A percentile compares a stretch with the other conserved stretches of the same genome.
Evolutionary conservation across 441 rosid genomes (phyloP).

Genomic region (Eutrema salsugineum): DNA sequence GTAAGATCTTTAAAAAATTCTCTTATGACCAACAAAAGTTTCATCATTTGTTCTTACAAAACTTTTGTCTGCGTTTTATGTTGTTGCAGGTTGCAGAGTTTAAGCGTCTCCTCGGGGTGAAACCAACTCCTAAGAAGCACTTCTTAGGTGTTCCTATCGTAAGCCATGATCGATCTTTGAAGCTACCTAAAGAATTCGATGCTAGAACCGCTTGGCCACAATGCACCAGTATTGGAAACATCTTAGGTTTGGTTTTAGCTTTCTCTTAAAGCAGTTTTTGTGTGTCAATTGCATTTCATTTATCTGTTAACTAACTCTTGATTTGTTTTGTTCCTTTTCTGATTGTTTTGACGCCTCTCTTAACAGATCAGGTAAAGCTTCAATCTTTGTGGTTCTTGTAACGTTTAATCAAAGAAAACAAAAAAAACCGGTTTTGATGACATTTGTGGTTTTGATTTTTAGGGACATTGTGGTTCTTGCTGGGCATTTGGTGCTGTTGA

Average conservation of each 20-base stretch:
- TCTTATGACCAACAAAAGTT: not conserved
- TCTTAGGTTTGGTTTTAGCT: constrained; percentile 51
- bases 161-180: constrained; percentile 54
- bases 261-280: not conserved
- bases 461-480: constrained; percentile 97
- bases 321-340: not conserved
- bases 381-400: not conserved
- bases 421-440: constrained; percentile 5
- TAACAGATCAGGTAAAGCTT: constrained; percentile 19
- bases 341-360: not conserved
- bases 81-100: constrained; percentile 65
- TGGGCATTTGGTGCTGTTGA: constrained; percentile 98
- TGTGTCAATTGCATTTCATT: not conserved
- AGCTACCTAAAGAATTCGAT: constrained; percentile 67
- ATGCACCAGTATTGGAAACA: constrained; percentile 67
- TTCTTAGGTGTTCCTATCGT: constrained; percentile 51
- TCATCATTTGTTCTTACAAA: not conserved
- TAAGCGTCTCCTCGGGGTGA: constrained; percentile 74
- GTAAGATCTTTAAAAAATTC: constrained; percentile 27
- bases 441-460: constrained; percentile 22
- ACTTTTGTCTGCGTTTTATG: not conserved
- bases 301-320: not conserved
- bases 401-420: not conserved
- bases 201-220: constrained; percentile 80
- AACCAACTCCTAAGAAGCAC: constrained; percentile 54